Evolutionary conservation across 148 eudicot species (phyloP).

Genomic region (Fagopyrum esculentum): DNA sequence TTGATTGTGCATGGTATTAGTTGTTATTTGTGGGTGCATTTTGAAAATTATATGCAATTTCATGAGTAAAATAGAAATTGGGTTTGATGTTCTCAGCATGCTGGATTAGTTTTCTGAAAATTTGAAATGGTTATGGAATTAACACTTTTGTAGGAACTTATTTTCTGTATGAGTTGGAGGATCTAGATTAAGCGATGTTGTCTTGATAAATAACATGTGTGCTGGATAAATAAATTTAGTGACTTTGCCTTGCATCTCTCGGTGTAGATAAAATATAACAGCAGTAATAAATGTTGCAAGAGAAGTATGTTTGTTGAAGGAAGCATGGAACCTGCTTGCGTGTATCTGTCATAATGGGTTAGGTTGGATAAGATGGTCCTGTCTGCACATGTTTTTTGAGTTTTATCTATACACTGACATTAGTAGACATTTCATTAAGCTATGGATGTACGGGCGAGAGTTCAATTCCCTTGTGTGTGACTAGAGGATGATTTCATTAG

Average conservation of each 20-base stretch:
- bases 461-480: constrained; percentile 1
- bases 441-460: neutral
- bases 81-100: neutral
- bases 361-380: too few relatives aligned
- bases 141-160: neutral
- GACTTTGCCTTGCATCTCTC: neutral
- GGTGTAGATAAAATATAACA: neutral
- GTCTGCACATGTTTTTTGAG: neutral
- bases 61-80: neutral
- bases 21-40: neutral
- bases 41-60: too few relatives aligned
- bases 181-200: neutral
- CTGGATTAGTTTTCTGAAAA: neutral
- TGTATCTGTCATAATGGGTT: neutral
- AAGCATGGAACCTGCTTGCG: neutral
- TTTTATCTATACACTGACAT: neutral
- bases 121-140: neutral
- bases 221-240: neutral
- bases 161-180: neutral
- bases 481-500: neutral
- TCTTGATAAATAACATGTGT: neutral
- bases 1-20: neutral
- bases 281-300: neutral
- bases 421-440: neutral
- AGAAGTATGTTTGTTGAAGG: neutral